Conservation (phyloP, 108 stramenopile species). For the Pseudonitzschia multiseries region DNA sequence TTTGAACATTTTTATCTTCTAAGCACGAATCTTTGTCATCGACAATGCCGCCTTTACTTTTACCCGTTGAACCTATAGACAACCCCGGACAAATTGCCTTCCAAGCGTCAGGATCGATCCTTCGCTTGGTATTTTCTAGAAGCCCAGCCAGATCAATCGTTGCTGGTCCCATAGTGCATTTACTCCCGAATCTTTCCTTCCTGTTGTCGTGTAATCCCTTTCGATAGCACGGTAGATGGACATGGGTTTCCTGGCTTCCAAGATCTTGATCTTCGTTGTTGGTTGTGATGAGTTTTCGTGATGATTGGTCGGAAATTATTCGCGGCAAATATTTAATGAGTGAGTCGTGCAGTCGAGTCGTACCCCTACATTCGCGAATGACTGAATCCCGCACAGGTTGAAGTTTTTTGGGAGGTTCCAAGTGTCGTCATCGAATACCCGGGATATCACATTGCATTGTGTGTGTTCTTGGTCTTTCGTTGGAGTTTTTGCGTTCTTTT, state of each 20-base stretch:
- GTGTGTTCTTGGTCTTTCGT: background rate
- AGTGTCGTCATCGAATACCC: background rate
- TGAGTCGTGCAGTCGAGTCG: background rate
- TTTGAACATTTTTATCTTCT: background rate
- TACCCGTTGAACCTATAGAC: background rate
- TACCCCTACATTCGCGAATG: background rate
- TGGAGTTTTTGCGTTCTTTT: conserved; percentile 8
- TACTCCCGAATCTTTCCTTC: background rate
- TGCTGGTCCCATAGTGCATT: background rate
- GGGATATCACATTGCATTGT: background rate
- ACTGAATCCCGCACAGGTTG: background rate
- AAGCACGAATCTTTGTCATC: background rate
- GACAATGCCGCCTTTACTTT: background rate
- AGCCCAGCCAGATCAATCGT: conserved; percentile 4
- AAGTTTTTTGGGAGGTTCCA: conserved; percentile 8
- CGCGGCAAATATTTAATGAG: background rate
- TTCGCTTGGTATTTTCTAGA: background rate
- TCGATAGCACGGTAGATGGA: no score
- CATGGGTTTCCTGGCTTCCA: no score
- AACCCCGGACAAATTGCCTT: conserved; percentile 20
- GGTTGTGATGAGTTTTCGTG: no score
- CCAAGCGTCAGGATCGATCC: conserved; percentile 12
- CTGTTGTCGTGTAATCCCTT: background rate
- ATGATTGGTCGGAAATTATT: no score
- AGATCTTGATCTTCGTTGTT: no score